These are phyloP conservation scores for Naumovozyma castellii DNA, from an alignment of 805 yeast species.

Conservation along the genomic window DNA sequence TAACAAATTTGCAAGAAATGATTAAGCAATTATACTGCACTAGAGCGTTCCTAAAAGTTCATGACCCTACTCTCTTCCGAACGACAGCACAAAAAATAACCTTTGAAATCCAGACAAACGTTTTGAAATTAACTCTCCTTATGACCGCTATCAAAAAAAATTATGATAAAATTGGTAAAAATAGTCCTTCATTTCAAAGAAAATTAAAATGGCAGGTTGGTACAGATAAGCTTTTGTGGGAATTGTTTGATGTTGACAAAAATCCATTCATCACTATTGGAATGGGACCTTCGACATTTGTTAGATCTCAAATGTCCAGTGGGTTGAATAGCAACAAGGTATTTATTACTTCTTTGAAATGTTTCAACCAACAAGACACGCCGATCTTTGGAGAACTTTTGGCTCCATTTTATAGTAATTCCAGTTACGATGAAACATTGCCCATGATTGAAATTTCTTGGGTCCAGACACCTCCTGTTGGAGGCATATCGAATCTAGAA, in stretches of 20 bases:
- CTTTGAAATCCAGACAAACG: conserved; percentile 28
- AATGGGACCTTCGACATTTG: conserved; percentile 38
- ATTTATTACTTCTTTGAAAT: conserved; percentile 39
- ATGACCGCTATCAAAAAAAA: conserved; percentile 35
- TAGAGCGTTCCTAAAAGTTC: conserved; percentile 33
- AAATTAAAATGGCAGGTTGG: conserved; percentile 39
- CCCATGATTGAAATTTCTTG: conserved; percentile 40
- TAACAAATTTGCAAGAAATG: conserved; percentile 40
- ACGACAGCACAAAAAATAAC: conserved; percentile 33
- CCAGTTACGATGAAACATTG: conserved; percentile 15
- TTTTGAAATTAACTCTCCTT: conserved; percentile 34
- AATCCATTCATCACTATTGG: conserved; percentile 46
- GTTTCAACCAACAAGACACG: conserved; percentile 40
- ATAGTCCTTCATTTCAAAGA: conserved; percentile 12
- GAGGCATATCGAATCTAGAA: conserved; percentile 52
- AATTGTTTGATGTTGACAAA: conserved; percentile 40
- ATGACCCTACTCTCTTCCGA: conserved; percentile 27
- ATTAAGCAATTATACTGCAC: conserved; percentile 35
- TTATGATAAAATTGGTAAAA: conserved; percentile 23
- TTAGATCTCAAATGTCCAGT: conserved; percentile 41
- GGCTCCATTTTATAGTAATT: conserved; percentile 31
- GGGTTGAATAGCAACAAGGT: conserved; percentile 45
- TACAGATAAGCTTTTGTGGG: conserved; percentile 52
- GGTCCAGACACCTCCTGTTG: conserved; percentile 50
- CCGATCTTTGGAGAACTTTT: conserved; percentile 46